Percentiles rank a stretch among this genome's conserved stretches.
Conservation (phyloP, 805 yeast species). For the Candida easanensis region DNA sequence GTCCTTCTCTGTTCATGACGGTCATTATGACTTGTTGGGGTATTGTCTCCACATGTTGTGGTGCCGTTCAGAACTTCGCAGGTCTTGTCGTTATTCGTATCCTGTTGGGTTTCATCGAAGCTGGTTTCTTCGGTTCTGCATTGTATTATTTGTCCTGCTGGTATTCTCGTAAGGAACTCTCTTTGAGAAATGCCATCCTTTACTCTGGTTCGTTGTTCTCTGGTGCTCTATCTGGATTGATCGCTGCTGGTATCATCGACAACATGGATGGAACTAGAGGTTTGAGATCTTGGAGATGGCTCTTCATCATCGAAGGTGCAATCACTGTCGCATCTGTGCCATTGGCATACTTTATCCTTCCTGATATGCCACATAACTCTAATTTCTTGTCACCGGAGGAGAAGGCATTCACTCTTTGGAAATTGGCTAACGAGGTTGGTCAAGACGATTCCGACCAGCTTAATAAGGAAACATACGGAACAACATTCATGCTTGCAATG, state of each 20-base stretch:
- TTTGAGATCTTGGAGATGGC: slow-evolving; percentile 63
- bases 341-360: slow-evolving; percentile 45
- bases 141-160: slow-evolving; percentile 51
- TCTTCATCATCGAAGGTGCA: slow-evolving; percentile 60
- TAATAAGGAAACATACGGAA: slow-evolving; percentile 30
- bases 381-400: slow-evolving; percentile 33
- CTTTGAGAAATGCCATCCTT: not conserved
- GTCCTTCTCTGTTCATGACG: slow-evolving; percentile 50
- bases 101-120: slow-evolving; percentile 41
- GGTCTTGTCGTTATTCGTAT: slow-evolving; percentile 34
- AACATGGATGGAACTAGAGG: slow-evolving; percentile 39
- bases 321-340: slow-evolving; percentile 48
- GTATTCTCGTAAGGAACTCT: slow-evolving; percentile 34
- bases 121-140: slow-evolving; percentile 46
- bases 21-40: slow-evolving; percentile 49
- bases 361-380: slow-evolving; percentile 47
- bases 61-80: slow-evolving; percentile 28
- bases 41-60: slow-evolving; percentile 36
- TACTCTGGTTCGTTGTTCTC: slow-evolving; percentile 43
- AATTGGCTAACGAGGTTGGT: not conserved
- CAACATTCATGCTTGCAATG: slow-evolving; percentile 36
- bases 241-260: slow-evolving; percentile 50
- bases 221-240: slow-evolving; percentile 49
- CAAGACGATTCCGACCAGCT: slow-evolving; percentile 23
- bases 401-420: not conserved